Evolutionary conservation across 192 early-diverging fungal genomes (phyloP), one percentile per base, ranked within the genome.

Genomic region (Podila horticola): DNA sequence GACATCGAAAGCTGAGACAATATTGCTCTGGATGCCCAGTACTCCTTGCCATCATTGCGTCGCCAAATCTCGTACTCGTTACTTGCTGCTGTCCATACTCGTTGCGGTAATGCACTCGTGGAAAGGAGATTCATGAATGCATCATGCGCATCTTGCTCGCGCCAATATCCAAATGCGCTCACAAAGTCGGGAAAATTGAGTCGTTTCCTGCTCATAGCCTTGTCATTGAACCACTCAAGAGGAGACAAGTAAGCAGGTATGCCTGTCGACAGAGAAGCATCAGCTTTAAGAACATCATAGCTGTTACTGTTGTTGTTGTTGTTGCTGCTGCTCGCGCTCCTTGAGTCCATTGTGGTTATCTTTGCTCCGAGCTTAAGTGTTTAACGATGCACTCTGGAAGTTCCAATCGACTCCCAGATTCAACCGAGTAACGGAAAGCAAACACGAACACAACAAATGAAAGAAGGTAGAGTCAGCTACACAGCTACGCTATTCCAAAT

Each of bases 21-120:
- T 69, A 69, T 61, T 61, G 67, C 67, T 61, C 58, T 59, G 55
- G 67, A 61, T 49, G 67, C 67, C 67, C 67, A 69, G 45, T 59
- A 69, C 38, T 69, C 67, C 51, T 58, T 69, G 58, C 67, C 67
- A 69, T 69, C 58, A 38, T 69, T 69, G 24, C 57, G 67, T 69
- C 41, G 67, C 67, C 67, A 69, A 49, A 48, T 61, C 48, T 69
- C 69, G 30, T 71, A 71, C 59, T 71, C 69, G 31, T 15, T 55
- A 10, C 48, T 71, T 63, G 67, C 67, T 29, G 41, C 41, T 31
- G 6, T 52, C 60, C 61, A 30, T 28, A 71, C 45, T 36, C 49
- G 38, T 50, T 52, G 60, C 12, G 69, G 61, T 28, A 71, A 31
- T 71, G 12, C 58, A n/a, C 48, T 52, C 15, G 17, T 13, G 7